Base-by-base conservation (phyloP, 768 basidiomycete genomes). In the Tephrocybe sp. region DNA sequence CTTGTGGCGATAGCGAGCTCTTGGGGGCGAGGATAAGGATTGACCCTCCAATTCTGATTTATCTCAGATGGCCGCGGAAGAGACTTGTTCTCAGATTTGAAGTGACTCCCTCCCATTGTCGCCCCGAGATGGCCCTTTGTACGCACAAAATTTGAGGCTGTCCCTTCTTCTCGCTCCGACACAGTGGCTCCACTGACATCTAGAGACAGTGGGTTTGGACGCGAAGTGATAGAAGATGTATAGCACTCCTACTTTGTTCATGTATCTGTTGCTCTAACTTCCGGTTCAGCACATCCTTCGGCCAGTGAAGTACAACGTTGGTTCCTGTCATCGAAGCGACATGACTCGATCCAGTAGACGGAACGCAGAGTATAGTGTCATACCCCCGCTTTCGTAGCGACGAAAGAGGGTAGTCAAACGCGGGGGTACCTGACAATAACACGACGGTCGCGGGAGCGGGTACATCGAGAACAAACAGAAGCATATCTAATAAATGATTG, bases 361-460 rank as follows among this genome's bases (percentile, higher is more conserved):
- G 31, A 26, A 15, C 28, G 13, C 47, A 28, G 9, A 56, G 28
- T 0, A 56, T 31, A 19, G 47, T 38, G 7, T 32, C 9, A 24
- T 51, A 56, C 39, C 50, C 35, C 42, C 47, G 40, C n/a, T 22
- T 44, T 8, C 38, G 52, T 12, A 56, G 32, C 5, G 37, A 34
- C 21, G 46, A 51, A 16, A 48, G 15, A 18, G 47, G 38, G 26
- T 50, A 54, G 13, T 28, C 18, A 19, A 46, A 27, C 19, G 21
- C 34, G 11, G 25, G 13, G 30, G 45, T 38, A 13, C 38, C 46
- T 44, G 52, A 56, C 12, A 59, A 46, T 32, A 59, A 36, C 7
- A 59, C 39, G 19, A 59, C 51, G 4, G 48, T 59, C 19, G 51
- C 51, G 21, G 49, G 52, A 9, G 31, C 27, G 6, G 44, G 32